Evolutionary conservation across 306 rosid species (phyloP).

Genomic region (Macrotyloma uniflorum): DNA sequence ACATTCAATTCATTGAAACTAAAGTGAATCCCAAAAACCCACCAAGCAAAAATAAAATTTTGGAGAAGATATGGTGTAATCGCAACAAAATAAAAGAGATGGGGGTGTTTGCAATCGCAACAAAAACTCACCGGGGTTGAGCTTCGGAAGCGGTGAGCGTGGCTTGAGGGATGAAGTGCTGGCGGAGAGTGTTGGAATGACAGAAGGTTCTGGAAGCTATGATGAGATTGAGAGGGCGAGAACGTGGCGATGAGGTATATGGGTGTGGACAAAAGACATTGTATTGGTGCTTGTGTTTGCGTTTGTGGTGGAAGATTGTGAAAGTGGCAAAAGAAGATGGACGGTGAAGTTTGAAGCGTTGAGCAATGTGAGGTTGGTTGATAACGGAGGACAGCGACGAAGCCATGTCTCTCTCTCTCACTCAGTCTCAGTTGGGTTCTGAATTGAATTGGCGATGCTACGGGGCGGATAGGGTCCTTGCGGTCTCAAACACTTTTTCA

Average conservation of each 20-base stretch:
- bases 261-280: constrained; percentile 24
- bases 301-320: constrained; percentile 34
- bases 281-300: constrained; percentile 22
- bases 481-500: background rate
- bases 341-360: constrained; percentile 53
- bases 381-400: constrained; percentile 61
- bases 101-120: background rate
- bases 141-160: constrained; percentile 58
- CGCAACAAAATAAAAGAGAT: background rate
- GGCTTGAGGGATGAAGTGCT: constrained; percentile 56
- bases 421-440: background rate
- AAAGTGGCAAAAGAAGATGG: constrained; percentile 45
- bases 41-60: background rate
- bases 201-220: constrained; percentile 48
- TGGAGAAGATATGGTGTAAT: background rate
- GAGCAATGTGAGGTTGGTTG: constrained; percentile 55
- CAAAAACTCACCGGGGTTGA: constrained; percentile 55
- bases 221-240: constrained; percentile 30
- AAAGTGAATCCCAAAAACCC: background rate
- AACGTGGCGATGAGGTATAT: constrained; percentile 27
- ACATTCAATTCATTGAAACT: background rate
- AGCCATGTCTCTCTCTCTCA: constrained; percentile 52
- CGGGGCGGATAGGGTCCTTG: constrained; percentile 44
- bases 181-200: constrained; percentile 43
- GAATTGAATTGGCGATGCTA: background rate